phyloP scores from a whole-genome alignment of 225 moss, liverwort and hornwort species.

The Straminergon stramineum region DNA sequence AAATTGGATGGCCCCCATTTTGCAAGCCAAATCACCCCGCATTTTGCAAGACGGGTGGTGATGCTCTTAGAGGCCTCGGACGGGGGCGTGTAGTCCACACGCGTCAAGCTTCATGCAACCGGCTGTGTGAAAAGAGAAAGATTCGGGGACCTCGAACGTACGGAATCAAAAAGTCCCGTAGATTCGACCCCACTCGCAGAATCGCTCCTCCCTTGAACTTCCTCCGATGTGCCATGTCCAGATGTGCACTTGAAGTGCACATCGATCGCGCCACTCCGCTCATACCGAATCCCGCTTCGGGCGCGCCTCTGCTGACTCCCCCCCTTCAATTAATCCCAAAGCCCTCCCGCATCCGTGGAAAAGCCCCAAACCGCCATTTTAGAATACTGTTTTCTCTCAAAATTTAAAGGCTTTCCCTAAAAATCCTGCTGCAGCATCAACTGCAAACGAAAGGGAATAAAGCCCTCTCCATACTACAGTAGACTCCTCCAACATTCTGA shows the following conservation, averaged over 20 bases:
- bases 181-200: neutral
- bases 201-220: neutral
- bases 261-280: neutral
- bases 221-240: neutral
- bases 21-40: no score
- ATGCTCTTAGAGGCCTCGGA: no score
- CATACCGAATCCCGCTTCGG: neutral
- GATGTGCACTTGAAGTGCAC: neutral
- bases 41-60: no score
- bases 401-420: fast-evolving
- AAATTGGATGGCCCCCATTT: no score
- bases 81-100: neutral
- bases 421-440: neutral
- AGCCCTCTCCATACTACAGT: no score
- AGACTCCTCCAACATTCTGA: neutral
- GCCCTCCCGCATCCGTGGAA: neutral
- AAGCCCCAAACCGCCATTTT: neutral
- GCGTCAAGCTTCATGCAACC: neutral
- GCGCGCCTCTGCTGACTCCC: neutral
- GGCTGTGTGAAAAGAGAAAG: neutral
- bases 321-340: no score
- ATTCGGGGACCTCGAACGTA: neutral
- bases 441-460: neutral
- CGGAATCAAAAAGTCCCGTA: no score
- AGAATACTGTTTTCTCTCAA: no score